Evolutionary conservation across 208 protist genomes (phyloP).

Genomic region (Vickermania spadyakhi): DNA sequence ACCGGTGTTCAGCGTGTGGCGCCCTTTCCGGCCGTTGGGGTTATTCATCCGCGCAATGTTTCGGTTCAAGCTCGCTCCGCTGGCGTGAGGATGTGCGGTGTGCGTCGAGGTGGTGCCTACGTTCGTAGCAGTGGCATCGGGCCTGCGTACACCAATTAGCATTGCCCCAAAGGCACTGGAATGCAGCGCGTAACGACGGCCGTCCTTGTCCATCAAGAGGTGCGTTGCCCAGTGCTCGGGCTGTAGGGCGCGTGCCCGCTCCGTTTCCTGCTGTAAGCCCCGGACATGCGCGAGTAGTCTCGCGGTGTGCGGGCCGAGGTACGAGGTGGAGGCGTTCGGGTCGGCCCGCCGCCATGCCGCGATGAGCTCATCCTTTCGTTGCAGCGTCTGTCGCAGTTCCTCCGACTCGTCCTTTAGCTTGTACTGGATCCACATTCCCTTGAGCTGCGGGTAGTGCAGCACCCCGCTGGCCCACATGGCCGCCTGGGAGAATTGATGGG

Average conservation of each 20-base stretch:
- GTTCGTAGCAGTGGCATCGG: neutral
- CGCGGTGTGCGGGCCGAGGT: conserved; percentile 40
- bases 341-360: conserved; percentile 44
- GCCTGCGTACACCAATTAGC: conserved; percentile 58
- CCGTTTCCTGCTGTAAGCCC: conserved; percentile 49
- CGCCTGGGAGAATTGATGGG: conserved; percentile 37
- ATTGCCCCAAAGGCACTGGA: conserved; percentile 46
- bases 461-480: conserved; percentile 62
- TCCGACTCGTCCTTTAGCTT: conserved; percentile 83
- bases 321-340: conserved; percentile 18
- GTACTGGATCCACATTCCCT: conserved; percentile 68
- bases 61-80: no score
- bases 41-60: no score
- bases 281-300: conserved; percentile 49
- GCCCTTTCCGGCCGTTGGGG: no score
- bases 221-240: conserved; percentile 21
- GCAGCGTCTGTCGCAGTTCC: conserved; percentile 56
- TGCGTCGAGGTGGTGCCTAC: no score
- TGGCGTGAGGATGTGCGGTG: no score
- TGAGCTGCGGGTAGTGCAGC: conserved; percentile 40
- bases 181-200: conserved; percentile 59
- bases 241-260: conserved; percentile 39
- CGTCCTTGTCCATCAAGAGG: conserved; percentile 50
- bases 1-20: no score
- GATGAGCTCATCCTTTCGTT: conserved; percentile 72